phyloP scores from a whole-genome alignment of 164 flowering plant genomes.

The Annona squamosa region DNA sequence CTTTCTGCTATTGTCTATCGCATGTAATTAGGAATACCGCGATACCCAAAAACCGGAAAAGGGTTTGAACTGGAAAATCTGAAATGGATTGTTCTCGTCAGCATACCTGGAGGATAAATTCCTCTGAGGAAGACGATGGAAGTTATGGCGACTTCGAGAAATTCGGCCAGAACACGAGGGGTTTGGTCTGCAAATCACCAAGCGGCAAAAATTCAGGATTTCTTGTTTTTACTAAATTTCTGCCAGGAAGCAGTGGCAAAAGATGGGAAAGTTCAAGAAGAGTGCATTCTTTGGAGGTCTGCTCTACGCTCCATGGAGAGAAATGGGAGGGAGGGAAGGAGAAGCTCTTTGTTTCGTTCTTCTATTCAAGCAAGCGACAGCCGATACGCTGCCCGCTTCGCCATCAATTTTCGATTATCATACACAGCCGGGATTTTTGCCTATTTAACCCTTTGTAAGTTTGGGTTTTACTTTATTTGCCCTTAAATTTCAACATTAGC shows the following conservation, averaged over 20 bases:
- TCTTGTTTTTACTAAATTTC: background rate
- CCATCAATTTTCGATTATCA: no score
- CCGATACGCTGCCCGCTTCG: no score
- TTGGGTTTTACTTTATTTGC: no score
- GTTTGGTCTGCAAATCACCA: slow-evolving; percentile 34
- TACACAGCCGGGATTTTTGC: no score
- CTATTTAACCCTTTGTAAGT: no score
- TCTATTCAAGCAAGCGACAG: no score
- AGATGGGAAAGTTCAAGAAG: background rate
- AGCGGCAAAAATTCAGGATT: background rate
- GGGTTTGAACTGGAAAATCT: background rate
- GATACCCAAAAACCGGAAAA: background rate
- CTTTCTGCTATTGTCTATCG: background rate
- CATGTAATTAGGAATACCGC: background rate
- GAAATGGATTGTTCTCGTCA: background rate
- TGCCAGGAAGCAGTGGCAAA: background rate
- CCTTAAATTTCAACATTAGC: no score
- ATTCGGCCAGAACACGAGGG: slow-evolving; percentile 53
- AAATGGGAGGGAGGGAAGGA: background rate
- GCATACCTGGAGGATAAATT: slow-evolving; percentile 71
- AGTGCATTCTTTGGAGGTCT: background rate
- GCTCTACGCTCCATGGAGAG: slow-evolving; percentile 2
- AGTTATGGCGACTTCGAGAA: slow-evolving; percentile 79
- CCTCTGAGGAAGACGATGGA: slow-evolving; percentile 79
- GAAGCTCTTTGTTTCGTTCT: no score